Evolutionary conservation across 495 filamentous ascomycete species (phyloP).

Genomic region (Penicillium salamii): DNA sequence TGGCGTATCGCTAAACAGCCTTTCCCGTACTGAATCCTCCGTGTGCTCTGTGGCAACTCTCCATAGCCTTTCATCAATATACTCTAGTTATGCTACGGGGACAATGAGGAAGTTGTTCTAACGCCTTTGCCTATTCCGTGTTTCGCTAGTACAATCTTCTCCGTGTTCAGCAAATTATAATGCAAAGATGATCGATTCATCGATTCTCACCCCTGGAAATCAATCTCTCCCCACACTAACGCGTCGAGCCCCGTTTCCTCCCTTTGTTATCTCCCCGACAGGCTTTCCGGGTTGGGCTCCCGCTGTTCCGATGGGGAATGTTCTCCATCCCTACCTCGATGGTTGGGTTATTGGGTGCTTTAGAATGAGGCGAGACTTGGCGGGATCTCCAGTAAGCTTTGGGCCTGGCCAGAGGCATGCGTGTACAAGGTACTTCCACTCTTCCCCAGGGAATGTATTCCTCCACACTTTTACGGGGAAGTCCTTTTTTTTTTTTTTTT

Average conservation of each 20-base stretch:
- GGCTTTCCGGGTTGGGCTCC: conserved; percentile 8
- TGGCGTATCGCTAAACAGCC: background rate
- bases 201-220: conserved; percentile 5
- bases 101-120: background rate
- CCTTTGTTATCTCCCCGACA: conserved; percentile 3
- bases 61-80: no score
- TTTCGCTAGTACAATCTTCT: background rate
- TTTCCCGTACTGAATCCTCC: no score
- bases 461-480: conserved; percentile 7
- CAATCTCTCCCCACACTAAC: conserved; percentile 14
- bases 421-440: conserved; percentile 1
- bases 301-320: conserved; percentile 9
- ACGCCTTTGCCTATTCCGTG: conserved; percentile 3
- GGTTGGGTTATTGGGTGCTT: conserved; percentile 7
- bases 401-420: conserved; percentile 4
- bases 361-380: conserved; percentile 26
- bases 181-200: background rate
- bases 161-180: background rate
- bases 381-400: conserved; percentile 8
- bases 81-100: no score
- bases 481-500: conserved; percentile 1
- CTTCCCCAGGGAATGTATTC: conserved; percentile 7
- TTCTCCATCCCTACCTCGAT: conserved; percentile 7
- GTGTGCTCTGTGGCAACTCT: no score
- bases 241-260: conserved; percentile 9